Conservation (phyloP, 140 eudicot species). For the Bidens hawaiensis region DNA sequence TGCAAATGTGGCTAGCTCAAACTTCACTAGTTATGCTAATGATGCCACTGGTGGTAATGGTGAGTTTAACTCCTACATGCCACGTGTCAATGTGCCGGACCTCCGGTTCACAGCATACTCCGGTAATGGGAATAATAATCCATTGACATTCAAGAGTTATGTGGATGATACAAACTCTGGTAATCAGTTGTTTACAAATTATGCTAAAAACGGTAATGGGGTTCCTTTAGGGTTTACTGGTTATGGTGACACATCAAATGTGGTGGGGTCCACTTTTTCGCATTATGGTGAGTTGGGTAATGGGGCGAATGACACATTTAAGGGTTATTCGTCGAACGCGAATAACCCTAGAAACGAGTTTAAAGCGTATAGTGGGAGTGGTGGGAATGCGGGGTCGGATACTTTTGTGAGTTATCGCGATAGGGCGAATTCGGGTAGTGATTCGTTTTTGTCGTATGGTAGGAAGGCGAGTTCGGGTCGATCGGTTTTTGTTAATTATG, state of each 20-base stretch:
- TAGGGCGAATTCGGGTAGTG: conserved; percentile 60
- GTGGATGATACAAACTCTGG: conserved; percentile 72
- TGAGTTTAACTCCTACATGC: conserved; percentile 51
- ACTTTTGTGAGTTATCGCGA: conserved; percentile 59
- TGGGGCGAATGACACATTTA: conserved; percentile 55
- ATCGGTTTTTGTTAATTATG: conserved; percentile 55
- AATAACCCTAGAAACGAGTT: conserved; percentile 74
- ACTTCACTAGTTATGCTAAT: conserved; percentile 54
- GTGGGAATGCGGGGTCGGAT: conserved; percentile 55
- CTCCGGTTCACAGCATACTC: conserved; percentile 52
- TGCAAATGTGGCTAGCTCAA: conserved; percentile 57
- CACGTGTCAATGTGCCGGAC: conserved; percentile 61
- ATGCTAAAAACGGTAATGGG: conserved; percentile 59
- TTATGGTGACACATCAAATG: conserved; percentile 67
- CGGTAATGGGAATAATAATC: conserved; percentile 38
- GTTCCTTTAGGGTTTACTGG: conserved; percentile 51
- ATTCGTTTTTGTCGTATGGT: conserved; percentile 54
- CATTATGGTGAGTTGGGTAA: conserved; percentile 59
- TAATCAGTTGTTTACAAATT: conserved; percentile 44
- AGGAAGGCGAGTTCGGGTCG: conserved; percentile 48
- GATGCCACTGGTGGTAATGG: conserved; percentile 63
- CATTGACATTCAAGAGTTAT: conserved; percentile 51
- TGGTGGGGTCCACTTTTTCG: conserved; percentile 58
- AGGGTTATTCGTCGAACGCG: conserved; percentile 42
- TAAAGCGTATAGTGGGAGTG: conserved; percentile 53